phyloP scores from a whole-genome alignment of 23 red algal genomes.

The Gracilaria gracilis region DNA sequence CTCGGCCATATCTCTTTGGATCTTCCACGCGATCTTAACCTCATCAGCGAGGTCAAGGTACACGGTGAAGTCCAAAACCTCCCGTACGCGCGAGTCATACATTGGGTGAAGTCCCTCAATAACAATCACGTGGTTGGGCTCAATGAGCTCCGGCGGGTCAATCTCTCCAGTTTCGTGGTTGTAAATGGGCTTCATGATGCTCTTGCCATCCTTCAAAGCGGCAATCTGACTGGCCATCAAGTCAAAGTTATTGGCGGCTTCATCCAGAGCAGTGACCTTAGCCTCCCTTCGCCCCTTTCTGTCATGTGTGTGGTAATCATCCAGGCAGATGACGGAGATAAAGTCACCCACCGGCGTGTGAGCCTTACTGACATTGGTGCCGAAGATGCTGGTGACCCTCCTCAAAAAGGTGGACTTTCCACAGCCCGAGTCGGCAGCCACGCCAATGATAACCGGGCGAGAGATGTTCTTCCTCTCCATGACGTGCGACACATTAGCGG shows the following conservation, averaged over 20 bases:
- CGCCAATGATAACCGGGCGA: constrained; percentile 93
- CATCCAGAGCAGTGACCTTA: constrained; percentile 92
- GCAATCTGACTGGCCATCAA: constrained; percentile 92
- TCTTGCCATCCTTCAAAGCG: constrained; percentile 96
- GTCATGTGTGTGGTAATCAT: constrained; percentile 96
- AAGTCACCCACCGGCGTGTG: constrained; percentile 98
- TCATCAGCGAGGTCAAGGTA: constrained; percentile 98
- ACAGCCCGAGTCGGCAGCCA: constrained; percentile 98
- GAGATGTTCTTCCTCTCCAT: constrained; percentile 85
- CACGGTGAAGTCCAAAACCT: constrained; percentile 93
- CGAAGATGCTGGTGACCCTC: constrained; percentile 92
- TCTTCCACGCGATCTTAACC: constrained; percentile 99
- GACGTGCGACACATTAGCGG: constrained; percentile 69
- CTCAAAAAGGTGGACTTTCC: constrained; percentile 97
- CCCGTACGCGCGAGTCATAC: constrained; percentile 86
- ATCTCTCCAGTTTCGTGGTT: constrained; percentile 98
- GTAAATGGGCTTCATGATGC: constrained; percentile 99
- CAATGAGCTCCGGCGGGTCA: constrained; percentile 92
- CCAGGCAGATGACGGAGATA: constrained; percentile 97
- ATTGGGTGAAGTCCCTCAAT: constrained; percentile 98
- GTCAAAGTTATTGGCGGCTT: constrained; percentile 93
- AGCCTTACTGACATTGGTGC: constrained; percentile 83
- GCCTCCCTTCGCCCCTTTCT: constrained; percentile 88
- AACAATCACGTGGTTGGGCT: constrained; percentile 95
- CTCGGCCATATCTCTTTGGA: constrained; percentile 99